A percentile compares a stretch with the other conserved stretches of the same genome.
Conservation (phyloP, 2,329 filamentous ascomycete genomes). For the Fusarium luffae region DNA sequence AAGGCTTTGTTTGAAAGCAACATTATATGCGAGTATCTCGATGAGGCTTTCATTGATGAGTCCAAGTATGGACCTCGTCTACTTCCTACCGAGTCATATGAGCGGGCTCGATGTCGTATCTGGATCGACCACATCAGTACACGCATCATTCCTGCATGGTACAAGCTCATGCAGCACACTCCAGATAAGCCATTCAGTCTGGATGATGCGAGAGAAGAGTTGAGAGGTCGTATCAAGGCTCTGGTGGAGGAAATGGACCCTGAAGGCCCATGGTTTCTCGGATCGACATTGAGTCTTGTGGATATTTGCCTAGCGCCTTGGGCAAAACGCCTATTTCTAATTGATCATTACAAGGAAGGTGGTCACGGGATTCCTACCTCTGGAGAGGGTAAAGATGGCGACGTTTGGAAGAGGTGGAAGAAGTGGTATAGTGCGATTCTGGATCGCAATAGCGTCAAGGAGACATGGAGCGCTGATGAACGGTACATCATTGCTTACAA, state of each 20-base stretch:
- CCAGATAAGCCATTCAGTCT: constrained; percentile 60
- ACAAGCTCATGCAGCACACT: constrained; percentile 69
- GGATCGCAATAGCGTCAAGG: constrained; percentile 69
- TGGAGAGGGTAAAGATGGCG: constrained; percentile 66
- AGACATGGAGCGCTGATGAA: constrained; percentile 75
- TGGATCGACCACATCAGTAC: constrained; percentile 80
- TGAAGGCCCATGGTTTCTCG: constrained; percentile 72
- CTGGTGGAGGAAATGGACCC: constrained; percentile 71
- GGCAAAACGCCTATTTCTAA: constrained; percentile 76
- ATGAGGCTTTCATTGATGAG: constrained; percentile 72
- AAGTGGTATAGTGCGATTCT: constrained; percentile 71
- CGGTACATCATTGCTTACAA: constrained; percentile 76
- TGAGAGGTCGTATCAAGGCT: constrained; percentile 67
- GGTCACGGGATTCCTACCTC: constrained; percentile 61
- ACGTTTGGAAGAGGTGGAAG: constrained; percentile 74
- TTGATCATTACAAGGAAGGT: constrained; percentile 77
- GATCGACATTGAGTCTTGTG: constrained; percentile 70
- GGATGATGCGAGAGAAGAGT: constrained; percentile 65
- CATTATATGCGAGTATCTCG: constrained; percentile 79
- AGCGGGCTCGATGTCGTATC: constrained; percentile 72
- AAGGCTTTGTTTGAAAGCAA: constrained; percentile 78
- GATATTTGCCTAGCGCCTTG: constrained; percentile 80
- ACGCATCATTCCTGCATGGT: constrained; percentile 75
- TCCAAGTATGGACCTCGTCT: constrained; percentile 58
- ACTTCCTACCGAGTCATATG: constrained; percentile 71